phyloP scores from a whole-genome alignment of 768 basidiomycete genomes.

The Roridomyces roridus region DNA sequence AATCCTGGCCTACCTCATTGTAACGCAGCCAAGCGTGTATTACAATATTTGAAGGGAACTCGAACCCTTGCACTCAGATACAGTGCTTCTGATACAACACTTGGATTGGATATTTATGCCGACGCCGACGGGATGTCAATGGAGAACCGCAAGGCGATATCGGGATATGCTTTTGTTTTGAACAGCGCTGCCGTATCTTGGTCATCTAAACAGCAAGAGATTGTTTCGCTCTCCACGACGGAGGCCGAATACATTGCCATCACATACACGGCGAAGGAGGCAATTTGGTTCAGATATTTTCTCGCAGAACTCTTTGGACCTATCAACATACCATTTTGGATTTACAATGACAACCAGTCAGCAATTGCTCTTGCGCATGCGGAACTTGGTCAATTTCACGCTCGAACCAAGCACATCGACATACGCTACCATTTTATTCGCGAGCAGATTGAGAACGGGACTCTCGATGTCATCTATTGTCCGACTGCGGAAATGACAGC shows the following conservation, averaged over 20 bases:
- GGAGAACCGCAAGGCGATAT: slow-evolving; percentile 7
- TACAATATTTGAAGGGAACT: slow-evolving; percentile 14
- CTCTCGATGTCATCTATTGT: slow-evolving; percentile 3
- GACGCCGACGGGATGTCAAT: slow-evolving; percentile 14
- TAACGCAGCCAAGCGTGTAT: slow-evolving; percentile 8
- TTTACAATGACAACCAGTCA: slow-evolving; percentile 14
- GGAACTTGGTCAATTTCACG: slow-evolving; percentile 9
- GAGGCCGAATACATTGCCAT: slow-evolving; percentile 12
- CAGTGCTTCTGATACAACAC: background rate
- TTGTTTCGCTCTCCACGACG: slow-evolving; percentile 17
- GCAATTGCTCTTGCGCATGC: slow-evolving; percentile 9
- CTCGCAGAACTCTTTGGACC: slow-evolving; percentile 24
- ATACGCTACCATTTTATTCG: slow-evolving; percentile 15
- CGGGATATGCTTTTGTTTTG: slow-evolving; percentile 12
- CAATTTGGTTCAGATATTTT: slow-evolving; percentile 30
- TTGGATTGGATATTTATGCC: slow-evolving; percentile 4
- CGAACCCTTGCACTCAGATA: slow-evolving; percentile 9
- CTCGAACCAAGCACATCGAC: slow-evolving; percentile 14
- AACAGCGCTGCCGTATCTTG: slow-evolving; percentile 28
- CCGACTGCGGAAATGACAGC: slow-evolving; percentile 16
- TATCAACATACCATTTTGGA: slow-evolving; percentile 18
- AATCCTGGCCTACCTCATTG: slow-evolving; percentile 5
- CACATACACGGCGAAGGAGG: slow-evolving; percentile 24
- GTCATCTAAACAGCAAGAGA: slow-evolving; percentile 37
- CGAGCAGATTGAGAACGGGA: background rate